Percentiles rank a stretch among this genome's conserved stretches.
Evolutionary conservation across 2,329 filamentous ascomycete species (phyloP).

Genomic region (Aspergillus neoniger): DNA sequence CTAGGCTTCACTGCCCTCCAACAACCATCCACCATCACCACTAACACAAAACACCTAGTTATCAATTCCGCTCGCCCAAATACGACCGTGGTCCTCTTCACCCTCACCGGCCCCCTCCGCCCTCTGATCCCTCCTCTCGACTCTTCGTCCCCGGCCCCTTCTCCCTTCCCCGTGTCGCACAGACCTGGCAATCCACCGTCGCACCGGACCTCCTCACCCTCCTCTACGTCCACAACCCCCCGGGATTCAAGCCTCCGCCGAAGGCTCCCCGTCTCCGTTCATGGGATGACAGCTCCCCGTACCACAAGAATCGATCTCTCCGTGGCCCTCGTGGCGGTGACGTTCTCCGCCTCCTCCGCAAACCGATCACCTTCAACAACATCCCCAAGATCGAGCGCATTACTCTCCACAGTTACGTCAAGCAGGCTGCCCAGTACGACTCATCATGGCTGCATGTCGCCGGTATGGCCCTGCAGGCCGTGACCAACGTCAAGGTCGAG

Average conservation of each 20-base stretch:
- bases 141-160: constrained; percentile 91
- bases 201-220: constrained; percentile 86
- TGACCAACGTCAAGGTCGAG: constrained; percentile 73
- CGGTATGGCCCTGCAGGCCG: constrained; percentile 79
- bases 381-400: constrained; percentile 80
- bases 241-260: constrained; percentile 65
- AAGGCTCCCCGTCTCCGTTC: constrained; percentile 69
- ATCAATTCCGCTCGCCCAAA: constrained; percentile 91
- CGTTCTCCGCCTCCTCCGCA: constrained; percentile 51
- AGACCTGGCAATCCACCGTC: constrained; percentile 86
- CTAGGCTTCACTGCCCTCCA: constrained; percentile 4
- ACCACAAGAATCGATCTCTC: constrained; percentile 86
- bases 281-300: constrained; percentile 90
- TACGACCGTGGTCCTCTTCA: constrained; percentile 93
- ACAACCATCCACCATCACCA: neutral
- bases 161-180: constrained; percentile 78
- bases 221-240: constrained; percentile 81
- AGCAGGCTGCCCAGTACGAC: constrained; percentile 67
- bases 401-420: constrained; percentile 75
- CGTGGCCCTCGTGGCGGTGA: constrained; percentile 81
- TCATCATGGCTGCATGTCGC: constrained; percentile 77
- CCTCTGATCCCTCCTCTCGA: constrained; percentile 83
- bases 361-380: constrained; percentile 73
- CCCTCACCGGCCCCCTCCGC: constrained; percentile 83
- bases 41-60: constrained; percentile 57